Evolutionary conservation across 148 eudicot species (phyloP).

Genomic region (Mesembryanthemum crystallinum): DNA sequence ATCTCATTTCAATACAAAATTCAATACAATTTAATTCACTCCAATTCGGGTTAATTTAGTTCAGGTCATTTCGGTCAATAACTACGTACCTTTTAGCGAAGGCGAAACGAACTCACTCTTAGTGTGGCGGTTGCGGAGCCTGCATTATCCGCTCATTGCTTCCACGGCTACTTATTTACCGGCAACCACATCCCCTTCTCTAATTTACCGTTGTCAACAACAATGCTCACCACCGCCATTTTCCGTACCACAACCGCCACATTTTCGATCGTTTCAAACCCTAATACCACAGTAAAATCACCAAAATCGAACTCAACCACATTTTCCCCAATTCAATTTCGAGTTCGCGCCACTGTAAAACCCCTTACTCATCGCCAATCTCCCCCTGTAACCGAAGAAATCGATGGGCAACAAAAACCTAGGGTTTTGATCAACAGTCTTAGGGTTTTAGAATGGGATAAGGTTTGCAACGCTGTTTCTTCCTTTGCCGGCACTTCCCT

Average conservation of each 20-base stretch:
- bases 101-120: too few species aligned
- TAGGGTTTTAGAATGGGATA: slow-evolving; percentile 83
- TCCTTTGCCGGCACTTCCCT: slow-evolving; percentile 79
- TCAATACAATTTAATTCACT: too few species aligned
- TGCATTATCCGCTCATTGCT: too few species aligned
- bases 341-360: slow-evolving; percentile 27
- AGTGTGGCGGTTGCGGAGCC: too few species aligned
- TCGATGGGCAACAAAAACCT: slow-evolving; percentile 15
- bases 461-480: slow-evolving; percentile 79
- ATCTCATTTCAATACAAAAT: too few species aligned
- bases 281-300: slow-evolving; percentile 2
- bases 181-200: too few species aligned
- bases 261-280: slow-evolving; percentile 18
- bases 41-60: too few species aligned
- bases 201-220: too few species aligned
- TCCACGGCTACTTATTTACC: too few species aligned
- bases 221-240: slow-evolving; percentile 24
- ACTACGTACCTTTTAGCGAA: too few species aligned
- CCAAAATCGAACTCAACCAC: slow-evolving; percentile 7
- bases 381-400: background rate
- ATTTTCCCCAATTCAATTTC: slow-evolving; percentile 16
- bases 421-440: slow-evolving; percentile 51
- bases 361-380: slow-evolving; percentile 1
- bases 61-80: too few species aligned
- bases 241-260: slow-evolving; percentile 17